These are phyloP conservation scores for Sphaerulina populicola DNA, from an alignment of 2,329 filamentous ascomycete species.

Conservation along the genomic window DNA sequence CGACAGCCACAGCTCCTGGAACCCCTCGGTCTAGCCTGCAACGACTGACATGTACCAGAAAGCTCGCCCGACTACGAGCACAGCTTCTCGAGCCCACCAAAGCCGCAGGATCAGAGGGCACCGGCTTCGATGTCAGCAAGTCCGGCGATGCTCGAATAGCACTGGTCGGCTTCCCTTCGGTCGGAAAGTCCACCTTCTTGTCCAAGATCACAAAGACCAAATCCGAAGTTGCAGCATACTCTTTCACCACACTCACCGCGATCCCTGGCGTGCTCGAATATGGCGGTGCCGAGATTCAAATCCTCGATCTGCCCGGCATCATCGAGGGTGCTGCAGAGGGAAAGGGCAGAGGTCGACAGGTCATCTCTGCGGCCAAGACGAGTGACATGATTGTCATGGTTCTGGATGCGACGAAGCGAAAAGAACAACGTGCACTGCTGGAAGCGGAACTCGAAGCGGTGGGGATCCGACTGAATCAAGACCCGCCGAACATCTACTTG, in stretches of 20 bases:
- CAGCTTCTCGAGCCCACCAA: conserved; percentile 88
- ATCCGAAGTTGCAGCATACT: conserved; percentile 89
- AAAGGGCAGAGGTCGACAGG: conserved; percentile 89
- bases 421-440: conserved; percentile 79
- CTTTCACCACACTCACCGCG: conserved; percentile 94
- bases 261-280: conserved; percentile 97
- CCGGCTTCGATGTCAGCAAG: conserved; percentile 85
- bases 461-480: conserved; percentile 83
- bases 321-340: conserved; percentile 95
- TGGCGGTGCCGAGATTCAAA: conserved; percentile 93
- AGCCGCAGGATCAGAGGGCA: conserved; percentile 65
- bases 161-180: conserved; percentile 95
- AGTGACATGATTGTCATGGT: conserved; percentile 97
- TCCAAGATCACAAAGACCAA: conserved; percentile 98
- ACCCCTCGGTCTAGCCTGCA: neutral
- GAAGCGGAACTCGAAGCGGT: conserved; percentile 93
- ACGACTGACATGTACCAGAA: conserved; percentile 49
- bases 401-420: conserved; percentile 89
- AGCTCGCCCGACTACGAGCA: conserved; percentile 87
- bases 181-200: conserved; percentile 97
- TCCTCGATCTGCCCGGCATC: conserved; percentile 94
- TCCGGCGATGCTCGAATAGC: conserved; percentile 94
- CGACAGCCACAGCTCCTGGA: too few relatives aligned
- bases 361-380: conserved; percentile 96
- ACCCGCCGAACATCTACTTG: conserved; percentile 96